These are phyloP conservation scores for Clarireedia hainanense DNA, from an alignment of 2,329 filamentous ascomycete species.

Conservation along the genomic window DNA sequence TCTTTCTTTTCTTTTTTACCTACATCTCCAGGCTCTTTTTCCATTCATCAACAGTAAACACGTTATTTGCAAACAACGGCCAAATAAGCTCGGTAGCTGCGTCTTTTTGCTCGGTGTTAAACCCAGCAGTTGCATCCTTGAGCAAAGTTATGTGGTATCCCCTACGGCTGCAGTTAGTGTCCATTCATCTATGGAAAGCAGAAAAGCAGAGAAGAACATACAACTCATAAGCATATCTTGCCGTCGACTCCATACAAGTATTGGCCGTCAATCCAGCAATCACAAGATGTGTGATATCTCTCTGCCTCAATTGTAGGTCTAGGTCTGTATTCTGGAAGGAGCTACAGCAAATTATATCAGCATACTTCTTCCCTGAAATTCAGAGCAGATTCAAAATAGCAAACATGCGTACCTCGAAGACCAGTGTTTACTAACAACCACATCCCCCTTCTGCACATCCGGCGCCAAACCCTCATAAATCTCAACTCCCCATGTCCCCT, in stretches of 20 bases:
- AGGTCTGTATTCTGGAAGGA: constrained; percentile 32
- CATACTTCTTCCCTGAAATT: background rate
- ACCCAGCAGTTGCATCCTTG: constrained; percentile 25
- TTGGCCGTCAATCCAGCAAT: constrained; percentile 29
- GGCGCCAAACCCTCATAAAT: constrained; percentile 28
- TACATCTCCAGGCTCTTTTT: constrained; percentile 12
- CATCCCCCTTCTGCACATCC: constrained; percentile 24
- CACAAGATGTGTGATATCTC: constrained; percentile 28
- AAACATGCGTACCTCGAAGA: constrained; percentile 21
- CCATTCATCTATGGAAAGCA: background rate
- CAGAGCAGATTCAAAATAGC: background rate
- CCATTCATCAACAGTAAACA: constrained; percentile 22
- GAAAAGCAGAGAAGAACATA: background rate
- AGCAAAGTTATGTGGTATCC: constrained; percentile 24
- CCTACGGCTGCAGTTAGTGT: constrained; percentile 9
- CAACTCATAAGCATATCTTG: constrained; percentile 30
- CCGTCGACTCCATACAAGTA: constrained; percentile 31
- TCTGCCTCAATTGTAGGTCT: constrained; percentile 30
- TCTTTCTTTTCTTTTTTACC: background rate
- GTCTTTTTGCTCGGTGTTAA: constrained; percentile 17
- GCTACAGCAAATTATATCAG: constrained; percentile 6
- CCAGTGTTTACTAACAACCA: constrained; percentile 30
- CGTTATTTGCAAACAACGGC: constrained; percentile 24
- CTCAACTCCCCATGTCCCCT: constrained; percentile 26
- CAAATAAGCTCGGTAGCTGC: constrained; percentile 25